phyloP scores from a whole-genome alignment of 306 rosid genomes.

The Erythrophleum fordii region DNA sequence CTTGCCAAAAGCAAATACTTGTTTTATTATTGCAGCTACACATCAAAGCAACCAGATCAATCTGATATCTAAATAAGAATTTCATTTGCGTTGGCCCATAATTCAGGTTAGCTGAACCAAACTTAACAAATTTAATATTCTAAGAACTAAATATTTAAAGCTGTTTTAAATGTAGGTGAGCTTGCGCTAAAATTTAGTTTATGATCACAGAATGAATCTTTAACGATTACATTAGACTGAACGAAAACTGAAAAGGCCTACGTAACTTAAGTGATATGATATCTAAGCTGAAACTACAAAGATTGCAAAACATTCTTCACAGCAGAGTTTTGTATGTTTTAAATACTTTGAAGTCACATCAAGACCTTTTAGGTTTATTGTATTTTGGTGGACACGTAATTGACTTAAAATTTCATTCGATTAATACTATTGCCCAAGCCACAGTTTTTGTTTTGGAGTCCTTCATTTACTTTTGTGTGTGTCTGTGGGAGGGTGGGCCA shows the following conservation, averaged over 20 bases:
- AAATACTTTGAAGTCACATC: background rate
- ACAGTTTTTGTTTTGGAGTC: background rate
- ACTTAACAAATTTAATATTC: background rate
- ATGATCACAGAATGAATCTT: no score
- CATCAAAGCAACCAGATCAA: background rate
- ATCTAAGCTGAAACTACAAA: background rate
- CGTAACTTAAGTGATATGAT: background rate
- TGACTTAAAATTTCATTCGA: background rate
- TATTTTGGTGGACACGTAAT: background rate
- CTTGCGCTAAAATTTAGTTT: no score
- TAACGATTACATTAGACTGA: no score
- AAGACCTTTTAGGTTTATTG: background rate
- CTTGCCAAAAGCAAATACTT: background rate
- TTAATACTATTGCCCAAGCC: background rate
- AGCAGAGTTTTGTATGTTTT: background rate
- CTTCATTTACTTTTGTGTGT: background rate
- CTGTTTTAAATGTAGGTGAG: no score
- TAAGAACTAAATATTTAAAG: background rate
- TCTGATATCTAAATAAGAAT: background rate
- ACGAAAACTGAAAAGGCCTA: no score
- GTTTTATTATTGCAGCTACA: conserved; percentile 8
- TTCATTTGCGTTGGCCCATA: background rate
- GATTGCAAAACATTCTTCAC: background rate
- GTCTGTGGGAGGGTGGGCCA: background rate
- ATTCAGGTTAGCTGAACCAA: background rate